A percentile compares a stretch with the other conserved stretches of the same genome.
phyloP scores from a whole-genome alignment of 768 basidiomycete species.

The Candolleomyces aberdarensis region DNA sequence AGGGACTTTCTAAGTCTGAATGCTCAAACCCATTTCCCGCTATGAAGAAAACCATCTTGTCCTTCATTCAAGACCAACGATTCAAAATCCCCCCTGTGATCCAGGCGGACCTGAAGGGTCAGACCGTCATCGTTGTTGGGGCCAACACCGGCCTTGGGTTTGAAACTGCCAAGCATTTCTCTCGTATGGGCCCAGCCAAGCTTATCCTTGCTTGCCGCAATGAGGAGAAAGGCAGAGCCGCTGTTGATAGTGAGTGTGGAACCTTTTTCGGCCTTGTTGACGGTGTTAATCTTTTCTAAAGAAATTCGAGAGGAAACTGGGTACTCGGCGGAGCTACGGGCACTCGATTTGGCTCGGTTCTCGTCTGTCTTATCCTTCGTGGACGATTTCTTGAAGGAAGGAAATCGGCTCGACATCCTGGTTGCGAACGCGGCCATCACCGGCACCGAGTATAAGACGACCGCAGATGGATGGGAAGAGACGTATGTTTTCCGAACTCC shows the following conservation, averaged over 20 bases:
- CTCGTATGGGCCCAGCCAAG: constrained; percentile 35
- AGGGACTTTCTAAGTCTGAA: too few species aligned
- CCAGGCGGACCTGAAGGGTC: constrained; percentile 35
- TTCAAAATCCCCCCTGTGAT: constrained; percentile 26
- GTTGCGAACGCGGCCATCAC: constrained; percentile 40
- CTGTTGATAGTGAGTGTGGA: constrained; percentile 28
- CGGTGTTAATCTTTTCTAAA: constrained; percentile 1
- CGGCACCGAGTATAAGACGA: constrained; percentile 11
- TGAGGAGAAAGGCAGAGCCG: constrained; percentile 27
- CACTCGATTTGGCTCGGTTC: constrained; percentile 36
- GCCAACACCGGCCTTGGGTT: constrained; percentile 51
- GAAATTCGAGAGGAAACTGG: constrained; percentile 26
- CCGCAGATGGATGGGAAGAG: constrained; percentile 43
- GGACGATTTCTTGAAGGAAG: constrained; percentile 28
- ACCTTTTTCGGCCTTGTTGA: background rate
- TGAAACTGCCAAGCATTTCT: constrained; percentile 44
- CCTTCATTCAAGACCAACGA: constrained; percentile 1
- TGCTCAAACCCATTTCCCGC: background rate
- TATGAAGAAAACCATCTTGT: background rate
- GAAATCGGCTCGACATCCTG: constrained; percentile 37
- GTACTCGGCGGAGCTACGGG: constrained; percentile 34
- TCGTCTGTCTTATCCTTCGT: constrained; percentile 33
- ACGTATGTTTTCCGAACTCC: constrained; percentile 23
- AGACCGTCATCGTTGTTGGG: constrained; percentile 44
- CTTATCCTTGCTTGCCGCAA: constrained; percentile 37